Base-by-base conservation (phyloP, 805 yeast species). In the Sungouiozyma ichnusensis region DNA sequence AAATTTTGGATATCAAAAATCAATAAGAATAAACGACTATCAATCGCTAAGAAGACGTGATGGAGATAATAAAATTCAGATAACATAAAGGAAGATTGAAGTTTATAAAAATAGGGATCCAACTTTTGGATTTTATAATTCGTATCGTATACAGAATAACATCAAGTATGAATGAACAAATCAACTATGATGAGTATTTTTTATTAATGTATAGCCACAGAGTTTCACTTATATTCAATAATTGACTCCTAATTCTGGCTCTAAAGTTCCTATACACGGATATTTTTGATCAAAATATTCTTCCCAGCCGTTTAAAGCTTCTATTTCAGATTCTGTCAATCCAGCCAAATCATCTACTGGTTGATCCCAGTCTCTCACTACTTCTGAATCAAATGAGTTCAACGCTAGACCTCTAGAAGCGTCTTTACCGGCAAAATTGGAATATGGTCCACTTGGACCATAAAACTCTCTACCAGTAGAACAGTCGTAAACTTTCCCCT, bases 381-480 rank as follows among this genome's bases (percentile, higher is more conserved):
- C 71, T 41, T 68, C 74, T 17, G 68, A 49, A 39, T 87, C 97
- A 63, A 88, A 90, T 15, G 94, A 83, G 62, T 87, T 88, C 53
- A 75, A 67, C 1, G 96, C 96, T 43, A 90, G 72, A 0, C 97
- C 97, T 49, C 97, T 71, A 1, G 94, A 81, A 3, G 97, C 97
- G 64, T 90, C 97, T 51, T 85, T 81, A 1, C 97, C 97, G 0
- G 97, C 97, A 69, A 90, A 90, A 57, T 84, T 85, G 35, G 84
- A 79, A 64, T 90, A 90, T 0, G 96, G 95, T 0, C 97, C 97
- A 24, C 90, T 85, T 5, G 97, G 97, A 0, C 97, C 97, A 62
- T 90, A 90, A 58, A 90, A 88, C 37, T 75, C 74, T 49, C 88
- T 75, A 0, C 94, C 94, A 9, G 69, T 67, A 4, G 85, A 68